Base-by-base conservation (phyloP, 169 alveolate species). In the Plasmodium vivax region DNA sequence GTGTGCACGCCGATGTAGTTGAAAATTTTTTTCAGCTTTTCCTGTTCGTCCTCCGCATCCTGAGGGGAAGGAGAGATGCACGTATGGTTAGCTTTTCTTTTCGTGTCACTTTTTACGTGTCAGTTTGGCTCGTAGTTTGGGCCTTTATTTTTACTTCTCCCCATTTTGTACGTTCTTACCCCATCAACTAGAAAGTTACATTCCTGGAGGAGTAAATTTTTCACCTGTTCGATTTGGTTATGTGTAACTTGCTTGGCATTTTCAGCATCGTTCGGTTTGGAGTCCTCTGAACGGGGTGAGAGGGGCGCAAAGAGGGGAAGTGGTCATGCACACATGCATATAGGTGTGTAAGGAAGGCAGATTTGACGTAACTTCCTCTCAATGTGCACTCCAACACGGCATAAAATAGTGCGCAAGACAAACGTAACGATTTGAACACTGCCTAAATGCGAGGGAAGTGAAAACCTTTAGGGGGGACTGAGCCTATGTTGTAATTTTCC, bases 1-100 rank as follows among this genome's bases (percentile, higher is more conserved):
- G 84, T 85, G 56, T 85, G 84, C 2, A 85, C 85, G 27, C 93
- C 93, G 5, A 85, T 85, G 79, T 74, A 85, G 19, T 74, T 85
- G 58, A 85, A 74, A 45, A 85, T 47, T 74, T 51, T 85, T 74
- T 75, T 68, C 56, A 85, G 38, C 71, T 85, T 47, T 9, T 85
- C 83, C 43, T 68, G 71, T 45, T 85, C 74, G 14, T 51, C 85
- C n/a, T 85, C 82, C n/a, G 81, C 36, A 68, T 85, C 68, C 93
- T 85, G 19, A 34, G 68, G 58, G 58, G 36, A 51, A 51, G 23
- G 62, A 51, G 23, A 16, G 23, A 51, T 51, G 23, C 2, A 51
- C 62, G 2, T 51, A 51, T 51, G 27, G 62, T 51, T 51, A 23
- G 27, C 16, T 51, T 51, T 51, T 51, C 16, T 51, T 51, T 51